Evolutionary conservation across 352 stramenopile genomes (phyloP), one percentile per base, ranked within the genome.

Genomic region (Phytopythium oedochilum): DNA sequence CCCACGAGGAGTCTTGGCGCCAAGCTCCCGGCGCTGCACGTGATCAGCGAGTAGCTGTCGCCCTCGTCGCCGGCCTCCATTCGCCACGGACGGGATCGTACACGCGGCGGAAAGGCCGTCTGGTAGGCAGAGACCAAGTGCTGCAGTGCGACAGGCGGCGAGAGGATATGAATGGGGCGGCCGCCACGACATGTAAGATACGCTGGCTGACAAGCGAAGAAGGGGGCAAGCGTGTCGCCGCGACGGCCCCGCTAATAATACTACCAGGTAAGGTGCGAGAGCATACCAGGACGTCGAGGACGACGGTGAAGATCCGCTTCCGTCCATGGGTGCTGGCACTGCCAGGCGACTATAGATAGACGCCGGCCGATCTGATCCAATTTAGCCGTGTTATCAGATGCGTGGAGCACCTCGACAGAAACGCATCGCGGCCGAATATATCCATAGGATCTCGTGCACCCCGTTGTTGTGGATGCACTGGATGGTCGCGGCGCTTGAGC

Each of bases 1-100:
- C 62, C 68, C 10, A 82, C 73, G n/a, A 84, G 52, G 12, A 91
- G 57, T 45, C 85, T 86, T 9, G 80, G 55, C 12, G 68, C 59
- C 35, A 81, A 64, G 52, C 72, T 83, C 43, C 70, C 64, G 2
- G 72, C 61, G 3, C 61, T 59, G 44, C 75, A 88, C 17, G 70
- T 61, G 63, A 89, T 88, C 29, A 76, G 68, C 47, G 79, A 88
- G 66, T 73, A 70, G 43, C 56, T 71, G 39, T 57, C 61, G 23
- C 78, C 65, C n/a, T 68, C 61, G 18, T 77, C 63, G 55, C 29
- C 34, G 12, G 60, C 25, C 25, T 63, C 46, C 66, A 74, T 74
- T 36, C 23, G 28, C 42, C 52, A 42, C 36, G 53, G 53, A 31
- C 10, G 18, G 48, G 10, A 2, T 18, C n/a, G 49, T 18, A 2